Evolutionary conservation across 768 basidiomycete species (phyloP).

Genomic region (Podaxis carcinomalis): DNA sequence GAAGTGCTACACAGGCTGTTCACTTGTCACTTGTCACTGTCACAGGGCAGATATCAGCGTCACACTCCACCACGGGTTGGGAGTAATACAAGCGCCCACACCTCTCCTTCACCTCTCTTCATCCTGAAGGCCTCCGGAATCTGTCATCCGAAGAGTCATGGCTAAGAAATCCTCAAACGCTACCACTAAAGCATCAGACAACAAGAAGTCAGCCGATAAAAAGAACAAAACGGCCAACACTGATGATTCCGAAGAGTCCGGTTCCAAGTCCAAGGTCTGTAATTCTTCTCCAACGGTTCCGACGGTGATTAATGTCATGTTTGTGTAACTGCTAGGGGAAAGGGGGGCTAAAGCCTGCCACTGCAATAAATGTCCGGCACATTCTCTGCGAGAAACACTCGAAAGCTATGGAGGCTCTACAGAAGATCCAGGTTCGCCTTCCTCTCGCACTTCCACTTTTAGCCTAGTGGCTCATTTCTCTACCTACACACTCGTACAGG

Average conservation of each 20-base stretch:
- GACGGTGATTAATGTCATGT: slow-evolving; percentile 1
- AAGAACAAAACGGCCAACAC: slow-evolving; percentile 17
- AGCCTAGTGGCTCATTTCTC: not conserved
- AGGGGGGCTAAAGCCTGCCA: slow-evolving; percentile 69
- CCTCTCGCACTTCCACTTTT: not conserved
- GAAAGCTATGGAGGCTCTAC: slow-evolving; percentile 70
- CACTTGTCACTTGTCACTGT: too few species aligned
- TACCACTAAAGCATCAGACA: slow-evolving; percentile 32
- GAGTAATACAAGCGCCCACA: not conserved
- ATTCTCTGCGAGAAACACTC: slow-evolving; percentile 88
- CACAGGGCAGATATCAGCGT: not conserved
- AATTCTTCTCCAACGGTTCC: not conserved
- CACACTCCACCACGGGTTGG: not conserved
- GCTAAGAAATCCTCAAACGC: slow-evolving; percentile 16
- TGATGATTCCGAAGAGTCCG: slow-evolving; percentile 31
- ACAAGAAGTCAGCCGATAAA: slow-evolving; percentile 35
- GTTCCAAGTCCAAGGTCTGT: slow-evolving; percentile 33
- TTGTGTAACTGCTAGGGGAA: slow-evolving; percentile 35
- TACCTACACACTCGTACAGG: slow-evolving; percentile 29
- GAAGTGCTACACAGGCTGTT: not conserved
- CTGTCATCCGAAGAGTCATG: slow-evolving; percentile 4
- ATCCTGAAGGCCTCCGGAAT: not conserved
- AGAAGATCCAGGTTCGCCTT: slow-evolving; percentile 67
- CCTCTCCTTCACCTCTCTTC: not conserved
- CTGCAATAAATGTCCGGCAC: slow-evolving; percentile 80